Conservation (phyloP, 345 rosid species). For the Punica granatum region DNA sequence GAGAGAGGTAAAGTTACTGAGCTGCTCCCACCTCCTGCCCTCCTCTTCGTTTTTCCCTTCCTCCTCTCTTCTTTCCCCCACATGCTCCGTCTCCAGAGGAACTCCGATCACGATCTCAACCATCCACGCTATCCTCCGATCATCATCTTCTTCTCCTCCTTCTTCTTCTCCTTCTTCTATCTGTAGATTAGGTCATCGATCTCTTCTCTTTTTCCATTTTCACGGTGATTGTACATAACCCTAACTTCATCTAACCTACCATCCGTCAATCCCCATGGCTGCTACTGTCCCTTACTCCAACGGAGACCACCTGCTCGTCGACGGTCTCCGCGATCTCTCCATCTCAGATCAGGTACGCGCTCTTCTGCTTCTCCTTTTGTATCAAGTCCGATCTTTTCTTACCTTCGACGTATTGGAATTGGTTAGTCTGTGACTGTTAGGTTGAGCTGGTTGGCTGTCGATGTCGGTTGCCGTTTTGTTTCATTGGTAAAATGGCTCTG, state of each 20-base stretch:
- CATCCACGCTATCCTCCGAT: conserved; percentile 61
- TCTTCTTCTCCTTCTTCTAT: neutral
- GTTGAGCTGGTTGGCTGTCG: neutral
- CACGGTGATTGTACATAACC: too few relatives aligned
- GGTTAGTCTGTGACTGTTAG: neutral
- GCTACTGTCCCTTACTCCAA: neutral
- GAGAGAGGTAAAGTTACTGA: too few relatives aligned
- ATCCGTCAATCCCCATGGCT: neutral
- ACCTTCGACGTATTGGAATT: neutral
- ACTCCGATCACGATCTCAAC: conserved; percentile 56
- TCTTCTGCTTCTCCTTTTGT: neutral
- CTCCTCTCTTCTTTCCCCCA: conserved; percentile 79
- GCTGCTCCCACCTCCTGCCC: too few relatives aligned
- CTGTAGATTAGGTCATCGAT: neutral
- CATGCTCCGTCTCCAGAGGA: conserved; percentile 41
- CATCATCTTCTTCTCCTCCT: neutral
- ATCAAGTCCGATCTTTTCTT: neutral
- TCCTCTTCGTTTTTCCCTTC: too few relatives aligned
- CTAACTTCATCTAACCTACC: neutral
- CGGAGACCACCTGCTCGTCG: neutral
- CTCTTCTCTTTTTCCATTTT: neutral
- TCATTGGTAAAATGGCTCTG: neutral
- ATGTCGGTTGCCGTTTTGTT: neutral
- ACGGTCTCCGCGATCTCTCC: neutral
- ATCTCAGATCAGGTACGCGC: neutral